Evolutionary conservation across 345 rosid species (phyloP).

Genomic region (Zanthoxylum bungeanum): DNA sequence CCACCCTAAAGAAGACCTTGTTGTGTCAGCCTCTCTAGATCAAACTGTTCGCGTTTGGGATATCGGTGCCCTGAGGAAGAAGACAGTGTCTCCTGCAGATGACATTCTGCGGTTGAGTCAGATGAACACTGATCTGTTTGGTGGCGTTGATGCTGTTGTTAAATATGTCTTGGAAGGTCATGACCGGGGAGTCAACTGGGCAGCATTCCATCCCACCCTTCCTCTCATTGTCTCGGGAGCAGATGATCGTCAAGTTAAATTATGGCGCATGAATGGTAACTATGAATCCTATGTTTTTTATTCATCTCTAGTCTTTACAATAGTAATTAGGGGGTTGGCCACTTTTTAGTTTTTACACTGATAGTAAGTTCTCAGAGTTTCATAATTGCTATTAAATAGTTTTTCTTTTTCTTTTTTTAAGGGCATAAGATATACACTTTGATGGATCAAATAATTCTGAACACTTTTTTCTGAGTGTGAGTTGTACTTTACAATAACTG

Average conservation of each 20-base stretch:
- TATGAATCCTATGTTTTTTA: not conserved
- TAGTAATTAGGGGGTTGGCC: not conserved
- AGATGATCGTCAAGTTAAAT: slow-evolving; percentile 95
- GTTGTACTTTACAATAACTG: not conserved
- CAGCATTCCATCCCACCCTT: slow-evolving; percentile 91
- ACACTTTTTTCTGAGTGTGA: not conserved
- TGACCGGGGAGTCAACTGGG: slow-evolving; percentile 99
- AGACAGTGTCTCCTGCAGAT: slow-evolving; percentile 87
- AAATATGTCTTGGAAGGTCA: slow-evolving; percentile 98
- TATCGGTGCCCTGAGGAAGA: slow-evolving; percentile 83
- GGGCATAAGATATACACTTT: not conserved
- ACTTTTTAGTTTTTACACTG: not conserved
- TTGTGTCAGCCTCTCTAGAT: slow-evolving; percentile 94
- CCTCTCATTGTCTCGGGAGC: slow-evolving; percentile 98
- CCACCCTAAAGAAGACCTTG: slow-evolving; percentile 96
- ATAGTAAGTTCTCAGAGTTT: no score
- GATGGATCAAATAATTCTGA: not conserved
- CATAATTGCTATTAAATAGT: not conserved
- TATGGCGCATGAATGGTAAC: slow-evolving; percentile 97
- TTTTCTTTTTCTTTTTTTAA: not conserved
- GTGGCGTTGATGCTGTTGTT: slow-evolving; percentile 91
- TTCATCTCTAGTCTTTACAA: not conserved
- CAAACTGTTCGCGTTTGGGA: slow-evolving; percentile 99
- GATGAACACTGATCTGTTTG: slow-evolving; percentile 92
- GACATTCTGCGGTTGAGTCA: slow-evolving; percentile 83